Evolutionary conservation across 148 eudicot species (phyloP).

Genomic region (Rhododendron williamsianum): DNA sequence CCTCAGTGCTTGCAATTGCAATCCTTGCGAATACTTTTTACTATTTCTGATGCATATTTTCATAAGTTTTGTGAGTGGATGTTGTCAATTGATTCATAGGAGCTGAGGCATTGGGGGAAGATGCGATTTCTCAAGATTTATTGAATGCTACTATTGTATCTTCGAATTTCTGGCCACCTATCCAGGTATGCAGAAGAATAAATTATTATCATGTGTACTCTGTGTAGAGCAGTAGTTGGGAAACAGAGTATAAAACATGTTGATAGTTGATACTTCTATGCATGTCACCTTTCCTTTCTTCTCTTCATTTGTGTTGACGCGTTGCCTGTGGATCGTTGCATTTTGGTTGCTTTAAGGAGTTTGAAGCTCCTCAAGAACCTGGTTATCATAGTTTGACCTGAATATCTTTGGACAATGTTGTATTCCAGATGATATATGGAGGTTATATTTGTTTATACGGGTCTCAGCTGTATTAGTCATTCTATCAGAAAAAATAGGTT

Average conservation of each 20-base stretch:
- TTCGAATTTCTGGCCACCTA: slow-evolving; percentile 97
- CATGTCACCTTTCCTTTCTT: background rate
- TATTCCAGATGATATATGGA: background rate
- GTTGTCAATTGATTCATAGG: slow-evolving; percentile 27
- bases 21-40: background rate
- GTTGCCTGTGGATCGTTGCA: background rate
- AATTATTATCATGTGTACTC: background rate
- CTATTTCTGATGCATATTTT: background rate
- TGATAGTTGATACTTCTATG: background rate
- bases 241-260: background rate
- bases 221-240: background rate
- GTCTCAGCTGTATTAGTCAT: background rate
- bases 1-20: slow-evolving; percentile 4
- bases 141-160: slow-evolving; percentile 87
- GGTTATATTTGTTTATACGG: background rate
- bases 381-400: background rate
- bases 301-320: background rate
- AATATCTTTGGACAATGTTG: background rate
- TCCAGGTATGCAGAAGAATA: slow-evolving; percentile 55
- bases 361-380: background rate
- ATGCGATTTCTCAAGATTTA: slow-evolving; percentile 50
- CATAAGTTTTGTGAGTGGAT: background rate
- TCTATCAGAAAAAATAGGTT: background rate
- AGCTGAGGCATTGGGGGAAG: slow-evolving; percentile 31
- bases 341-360: background rate